Evolutionary conservation across 768 basidiomycete species (phyloP), one percentile per base, ranked within the genome.

Genomic region (Kwoniella europaea): DNA sequence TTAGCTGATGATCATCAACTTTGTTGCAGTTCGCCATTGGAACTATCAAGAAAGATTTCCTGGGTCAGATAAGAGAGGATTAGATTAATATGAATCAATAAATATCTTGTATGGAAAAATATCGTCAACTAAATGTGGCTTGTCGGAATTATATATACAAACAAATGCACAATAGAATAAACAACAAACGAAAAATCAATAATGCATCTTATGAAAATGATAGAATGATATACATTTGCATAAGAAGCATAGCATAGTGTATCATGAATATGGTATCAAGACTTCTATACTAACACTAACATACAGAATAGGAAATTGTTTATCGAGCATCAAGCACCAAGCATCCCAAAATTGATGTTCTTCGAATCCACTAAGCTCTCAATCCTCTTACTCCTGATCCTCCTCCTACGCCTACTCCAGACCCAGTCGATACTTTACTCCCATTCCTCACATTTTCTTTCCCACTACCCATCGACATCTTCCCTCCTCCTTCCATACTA

Each of bases 21-120:
- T n/a, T n/a, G n/a, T n/a, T n/a, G 1, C 70, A 97, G 94, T 98
- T 98, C 77, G 94, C 94, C 1, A 98, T 98, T 74, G 96, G 94
- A 10, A 94, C 92, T 3, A 97, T 98, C 84, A 99, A 98, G 86
- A 96, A 98, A 84, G 96, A 98, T 82, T 96, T 94, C 83, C 86
- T 98, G 35, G 96, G 96, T 58, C 93, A 96, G 64, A 92, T 95
- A 24, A 70, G 71, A 24, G 79, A 80, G 59, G 79, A 78, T 35
- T 79, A 55, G 35, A 35, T 50, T 50, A 15, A 15, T 15, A 50
- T 13, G 18, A 50, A 18, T 5, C 16, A 50, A 50, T 6, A 16
- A 15, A 50, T 18, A 50, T 50, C 18, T 50, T 50, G 46, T 18
- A 50, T 6, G 4, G 15, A 50, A 4, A 18, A 50, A 15, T 50